Conservation (phyloP, 192 early-diverging fungal genomes). For the Coemansia sp. region DNA sequence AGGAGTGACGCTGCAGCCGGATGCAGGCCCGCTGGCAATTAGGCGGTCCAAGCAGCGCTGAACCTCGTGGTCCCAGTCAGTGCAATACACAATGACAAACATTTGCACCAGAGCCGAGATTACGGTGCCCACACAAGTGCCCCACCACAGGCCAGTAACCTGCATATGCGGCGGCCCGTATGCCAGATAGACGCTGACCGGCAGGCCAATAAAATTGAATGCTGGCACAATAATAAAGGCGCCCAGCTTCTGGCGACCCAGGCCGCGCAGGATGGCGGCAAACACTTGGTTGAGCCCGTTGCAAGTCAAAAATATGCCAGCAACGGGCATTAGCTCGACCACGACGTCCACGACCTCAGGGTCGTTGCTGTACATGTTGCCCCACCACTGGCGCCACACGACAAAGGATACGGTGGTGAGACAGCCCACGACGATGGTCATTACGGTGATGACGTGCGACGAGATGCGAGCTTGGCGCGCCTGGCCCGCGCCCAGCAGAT, state of each 20-base stretch:
- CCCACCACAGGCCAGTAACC: constrained; percentile 49
- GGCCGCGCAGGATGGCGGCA: constrained; percentile 56
- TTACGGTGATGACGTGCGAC: constrained; percentile 18
- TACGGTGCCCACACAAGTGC: constrained; percentile 30
- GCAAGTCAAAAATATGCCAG: constrained; percentile 64
- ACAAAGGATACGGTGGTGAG: not conserved
- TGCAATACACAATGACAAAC: constrained; percentile 14
- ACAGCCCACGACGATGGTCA: constrained; percentile 8
- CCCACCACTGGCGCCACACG: constrained; percentile 42
- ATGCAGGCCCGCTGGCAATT: constrained; percentile 5
- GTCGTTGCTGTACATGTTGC: constrained; percentile 65
- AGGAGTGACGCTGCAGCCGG: not conserved
- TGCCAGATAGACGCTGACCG: constrained; percentile 57
- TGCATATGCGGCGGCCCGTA: constrained; percentile 37
- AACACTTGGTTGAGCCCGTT: constrained; percentile 63
- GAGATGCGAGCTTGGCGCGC: constrained; percentile 19
- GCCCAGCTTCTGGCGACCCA: constrained; percentile 56
- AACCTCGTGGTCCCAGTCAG: constrained; percentile 38
- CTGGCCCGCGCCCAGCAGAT: constrained; percentile 51
- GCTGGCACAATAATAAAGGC: constrained; percentile 55
- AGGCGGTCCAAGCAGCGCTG: constrained; percentile 25
- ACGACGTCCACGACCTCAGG: constrained; percentile 65
- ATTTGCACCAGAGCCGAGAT: constrained; percentile 38
- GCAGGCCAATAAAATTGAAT: constrained; percentile 57
- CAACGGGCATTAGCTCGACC: constrained; percentile 65